These are phyloP conservation scores for Mortierella sp. DNA, from an alignment of 371 early-diverging fungal genomes.

Conservation along the genomic window DNA sequence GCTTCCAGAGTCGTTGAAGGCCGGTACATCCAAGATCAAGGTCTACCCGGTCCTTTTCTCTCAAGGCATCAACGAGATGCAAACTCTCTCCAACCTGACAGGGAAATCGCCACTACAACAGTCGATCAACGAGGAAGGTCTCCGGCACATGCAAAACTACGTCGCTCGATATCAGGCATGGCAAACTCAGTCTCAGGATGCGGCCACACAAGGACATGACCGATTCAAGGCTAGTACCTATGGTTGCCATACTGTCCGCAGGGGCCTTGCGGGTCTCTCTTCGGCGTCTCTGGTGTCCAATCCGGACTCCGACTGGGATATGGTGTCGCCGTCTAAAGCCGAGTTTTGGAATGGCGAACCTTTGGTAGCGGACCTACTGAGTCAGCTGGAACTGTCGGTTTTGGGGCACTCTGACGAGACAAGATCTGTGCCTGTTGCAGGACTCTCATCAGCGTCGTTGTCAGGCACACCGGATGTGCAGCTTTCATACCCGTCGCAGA, in stretches of 20 bases:
- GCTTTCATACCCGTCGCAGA: not conserved
- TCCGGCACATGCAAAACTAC: conserved; percentile 45
- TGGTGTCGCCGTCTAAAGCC: conserved; percentile 27
- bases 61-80: conserved; percentile 58
- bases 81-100: conserved; percentile 44
- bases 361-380: conserved; percentile 33
- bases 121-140: conserved; percentile 45
- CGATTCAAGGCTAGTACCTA: conserved; percentile 9
- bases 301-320: conserved; percentile 41
- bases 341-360: conserved; percentile 49
- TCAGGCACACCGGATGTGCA: not conserved
- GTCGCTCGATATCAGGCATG: conserved; percentile 37
- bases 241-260: conserved; percentile 13
- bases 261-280: conserved; percentile 13
- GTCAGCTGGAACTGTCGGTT: conserved; percentile 36
- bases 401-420: conserved; percentile 39
- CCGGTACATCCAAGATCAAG: conserved; percentile 35
- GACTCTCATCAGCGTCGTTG: not conserved
- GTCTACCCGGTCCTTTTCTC: conserved; percentile 43
- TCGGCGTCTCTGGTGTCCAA: conserved; percentile 37
- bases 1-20: conserved; percentile 38
- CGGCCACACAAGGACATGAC: not conserved
- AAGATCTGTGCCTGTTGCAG: not conserved
- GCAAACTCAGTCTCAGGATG: conserved; percentile 19
- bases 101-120: conserved; percentile 41